Percentiles rank a stretch among this genome's conserved stretches.
These are phyloP conservation scores for Phytophthora sp. DNA, from an alignment of 352 stramenopile species.

Conservation along the genomic window DNA sequence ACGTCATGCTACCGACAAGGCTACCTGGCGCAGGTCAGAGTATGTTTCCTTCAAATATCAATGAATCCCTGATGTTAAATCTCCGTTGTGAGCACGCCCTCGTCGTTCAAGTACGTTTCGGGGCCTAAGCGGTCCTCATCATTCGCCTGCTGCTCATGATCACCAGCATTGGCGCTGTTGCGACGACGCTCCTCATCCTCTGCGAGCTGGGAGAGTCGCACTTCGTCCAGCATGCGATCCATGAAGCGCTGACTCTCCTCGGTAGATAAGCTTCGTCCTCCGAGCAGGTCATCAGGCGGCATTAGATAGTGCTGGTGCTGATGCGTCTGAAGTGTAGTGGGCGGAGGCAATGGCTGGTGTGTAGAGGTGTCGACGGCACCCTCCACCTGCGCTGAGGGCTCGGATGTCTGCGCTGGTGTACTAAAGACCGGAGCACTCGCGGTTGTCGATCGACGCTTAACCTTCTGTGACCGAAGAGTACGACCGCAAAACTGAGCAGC, in stretches of 20 bases:
- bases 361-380: constrained; percentile 7
- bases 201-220: constrained; percentile 53
- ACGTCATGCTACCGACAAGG: background rate
- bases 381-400: constrained; percentile 1
- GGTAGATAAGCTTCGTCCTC: constrained; percentile 45
- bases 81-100: constrained; percentile 71
- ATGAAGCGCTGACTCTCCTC: constrained; percentile 83
- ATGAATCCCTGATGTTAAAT: constrained; percentile 42
- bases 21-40: too few relatives aligned
- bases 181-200: constrained; percentile 18
- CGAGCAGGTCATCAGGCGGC: constrained; percentile 54
- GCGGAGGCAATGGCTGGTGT: constrained; percentile 10
- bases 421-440: constrained; percentile 2
- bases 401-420: constrained; percentile 3
- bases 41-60: background rate
- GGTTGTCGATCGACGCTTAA: constrained; percentile 53
- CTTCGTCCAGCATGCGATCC: constrained; percentile 80
- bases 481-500: constrained; percentile 74
- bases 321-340: constrained; percentile 11
- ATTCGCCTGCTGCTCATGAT: constrained; percentile 15
- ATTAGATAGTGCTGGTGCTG: constrained; percentile 52
- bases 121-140: constrained; percentile 48
- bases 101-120: constrained; percentile 75
- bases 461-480: constrained; percentile 74
- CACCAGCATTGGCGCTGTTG: background rate